Percentiles rank a stretch among this genome's conserved stretches.
These are phyloP conservation scores for Luzula sylvatica DNA, from an alignment of 176 grass and related monocot genomes.

Conservation along the genomic window DNA sequence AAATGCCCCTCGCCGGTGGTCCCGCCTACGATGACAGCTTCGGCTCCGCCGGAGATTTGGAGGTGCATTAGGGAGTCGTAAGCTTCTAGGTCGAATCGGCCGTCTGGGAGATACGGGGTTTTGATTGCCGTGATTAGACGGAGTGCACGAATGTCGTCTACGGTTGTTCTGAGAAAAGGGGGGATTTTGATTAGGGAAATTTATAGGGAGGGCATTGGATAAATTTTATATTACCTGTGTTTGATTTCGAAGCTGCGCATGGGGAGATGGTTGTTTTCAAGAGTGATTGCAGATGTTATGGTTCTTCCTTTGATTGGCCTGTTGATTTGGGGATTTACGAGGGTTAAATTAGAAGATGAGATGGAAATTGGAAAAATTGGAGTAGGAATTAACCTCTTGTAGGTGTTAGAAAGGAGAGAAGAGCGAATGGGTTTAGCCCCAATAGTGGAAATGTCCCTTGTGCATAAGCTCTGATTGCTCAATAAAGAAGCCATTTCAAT, in stretches of 20 bases:
- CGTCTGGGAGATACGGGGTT: constrained; percentile 93
- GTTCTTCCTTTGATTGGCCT: constrained; percentile 46
- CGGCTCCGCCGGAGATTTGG: constrained; percentile 56
- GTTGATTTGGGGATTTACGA: constrained; percentile 15
- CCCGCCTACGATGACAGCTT: constrained; percentile 89
- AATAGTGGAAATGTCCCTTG: background rate
- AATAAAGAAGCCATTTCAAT: constrained; percentile 9
- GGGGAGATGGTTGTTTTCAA: constrained; percentile 61
- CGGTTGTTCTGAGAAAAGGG: constrained; percentile 54
- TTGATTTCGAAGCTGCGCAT: constrained; percentile 92
- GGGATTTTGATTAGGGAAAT: too few species aligned
- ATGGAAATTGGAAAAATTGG: background rate
- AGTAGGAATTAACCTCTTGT: background rate
- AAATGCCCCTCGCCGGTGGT: constrained; percentile 91
- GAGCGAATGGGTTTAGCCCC: background rate
- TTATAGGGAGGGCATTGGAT: too few species aligned
- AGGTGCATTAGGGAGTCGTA: constrained; percentile 74
- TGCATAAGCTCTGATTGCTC: constrained; percentile 11
- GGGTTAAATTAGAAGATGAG: background rate
- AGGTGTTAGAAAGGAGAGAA: background rate
- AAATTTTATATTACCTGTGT: constrained; percentile 46
- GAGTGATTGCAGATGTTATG: constrained; percentile 29
- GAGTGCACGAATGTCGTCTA: constrained; percentile 50
- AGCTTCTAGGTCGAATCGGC: constrained; percentile 95
- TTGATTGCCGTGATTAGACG: constrained; percentile 73